These are phyloP conservation scores for Myriosclerotinia duriaeana DNA, from an alignment of 2,329 filamentous ascomycete species.

Conservation along the genomic window DNA sequence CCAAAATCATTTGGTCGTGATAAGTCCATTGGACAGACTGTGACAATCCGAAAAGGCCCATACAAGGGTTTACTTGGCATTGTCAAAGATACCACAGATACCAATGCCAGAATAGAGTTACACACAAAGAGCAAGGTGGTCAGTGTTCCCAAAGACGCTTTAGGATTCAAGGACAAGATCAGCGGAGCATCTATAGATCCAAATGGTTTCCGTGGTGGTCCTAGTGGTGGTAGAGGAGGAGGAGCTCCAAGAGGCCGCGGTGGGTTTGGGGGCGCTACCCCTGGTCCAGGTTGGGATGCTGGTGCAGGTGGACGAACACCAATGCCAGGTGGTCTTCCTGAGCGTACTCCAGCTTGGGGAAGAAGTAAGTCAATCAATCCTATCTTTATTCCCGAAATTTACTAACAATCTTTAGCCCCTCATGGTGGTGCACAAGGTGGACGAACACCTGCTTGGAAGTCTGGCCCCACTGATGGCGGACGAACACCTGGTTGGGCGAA, in stretches of 20 bases:
- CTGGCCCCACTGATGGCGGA: conserved; percentile 46
- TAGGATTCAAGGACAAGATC: conserved; percentile 82
- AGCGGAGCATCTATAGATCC: conserved; percentile 79
- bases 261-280: conserved; percentile 49
- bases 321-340: conserved; percentile 56
- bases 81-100: conserved; percentile 90
- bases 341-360: conserved; percentile 77
- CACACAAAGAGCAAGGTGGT: conserved; percentile 94
- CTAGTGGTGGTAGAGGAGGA: conserved; percentile 46
- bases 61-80: conserved; percentile 94
- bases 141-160: conserved; percentile 74
- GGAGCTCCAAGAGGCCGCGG: conserved; percentile 41
- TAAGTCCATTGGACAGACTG: conserved; percentile 83
- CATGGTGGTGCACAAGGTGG: conserved; percentile 53
- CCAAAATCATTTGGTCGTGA: conserved; percentile 77
- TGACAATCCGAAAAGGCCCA: conserved; percentile 80
- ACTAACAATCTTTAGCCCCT: conserved; percentile 45
- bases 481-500: conserved; percentile 68
- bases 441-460: conserved; percentile 69
- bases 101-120: conserved; percentile 82
- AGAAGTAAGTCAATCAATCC: conserved; percentile 56
- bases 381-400: conserved; percentile 2
- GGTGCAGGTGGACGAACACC: conserved; percentile 64
- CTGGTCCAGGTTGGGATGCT: conserved; percentile 54
- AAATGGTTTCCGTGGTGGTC: conserved; percentile 41